Percentiles rank a stretch among this genome's conserved stretches.
Evolutionary conservation across 176 grass and related monocot genomes (phyloP).

Genomic region (Carex parvula): DNA sequence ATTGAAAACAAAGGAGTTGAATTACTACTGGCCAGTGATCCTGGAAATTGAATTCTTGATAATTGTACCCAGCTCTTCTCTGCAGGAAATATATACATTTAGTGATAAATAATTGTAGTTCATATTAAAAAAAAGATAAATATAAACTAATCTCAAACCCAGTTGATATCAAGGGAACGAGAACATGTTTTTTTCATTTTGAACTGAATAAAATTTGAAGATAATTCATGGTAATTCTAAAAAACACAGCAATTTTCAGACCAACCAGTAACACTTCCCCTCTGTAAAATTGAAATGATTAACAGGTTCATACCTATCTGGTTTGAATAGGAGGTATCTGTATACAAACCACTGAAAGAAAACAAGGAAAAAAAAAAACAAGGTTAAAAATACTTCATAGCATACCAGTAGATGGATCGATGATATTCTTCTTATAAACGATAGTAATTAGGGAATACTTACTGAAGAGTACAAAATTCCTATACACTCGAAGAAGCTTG

Average conservation of each 20-base stretch:
- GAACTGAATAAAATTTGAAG: neutral
- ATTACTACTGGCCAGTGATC: conserved; percentile 52
- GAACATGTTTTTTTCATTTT: neutral
- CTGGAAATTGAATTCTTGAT: conserved; percentile 49
- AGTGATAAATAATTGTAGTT: neutral
- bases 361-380: conserved; percentile 19
- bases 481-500: conserved; percentile 55
- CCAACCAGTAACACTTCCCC: neutral
- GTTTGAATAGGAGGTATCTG: conserved; percentile 84
- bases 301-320: conserved; percentile 54
- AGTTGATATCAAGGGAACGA: neutral
- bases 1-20: neutral
- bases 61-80: conserved; percentile 60
- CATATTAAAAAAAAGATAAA: neutral
- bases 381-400: neutral
- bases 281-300: neutral
- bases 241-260: neutral
- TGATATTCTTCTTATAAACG: neutral
- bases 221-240: neutral
- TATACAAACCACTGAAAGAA: conserved; percentile 76
- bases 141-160: neutral
- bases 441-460: conserved; percentile 22
- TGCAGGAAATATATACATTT: conserved; percentile 34
- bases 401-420: neutral
- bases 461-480: conserved; percentile 83